Evolutionary conservation across 352 stramenopile species (phyloP), one percentile per base, ranked within the genome.

Genomic region (Aphanomyces cochlioides): DNA sequence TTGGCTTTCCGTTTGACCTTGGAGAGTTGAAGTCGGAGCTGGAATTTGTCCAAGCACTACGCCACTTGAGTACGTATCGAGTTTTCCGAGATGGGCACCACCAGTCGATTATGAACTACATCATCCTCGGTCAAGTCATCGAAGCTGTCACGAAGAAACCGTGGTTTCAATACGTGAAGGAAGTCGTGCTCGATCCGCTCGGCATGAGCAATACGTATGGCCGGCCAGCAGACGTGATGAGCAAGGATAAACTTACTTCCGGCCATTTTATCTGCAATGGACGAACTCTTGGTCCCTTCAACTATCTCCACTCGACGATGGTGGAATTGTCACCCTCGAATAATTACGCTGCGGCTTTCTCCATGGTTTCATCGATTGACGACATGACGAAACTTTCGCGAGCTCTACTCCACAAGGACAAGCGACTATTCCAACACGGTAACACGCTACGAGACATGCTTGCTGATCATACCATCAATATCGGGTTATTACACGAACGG

Each of bases 81-180:
- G 71, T 75, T 2, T 75, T 88, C 28, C 79, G 81, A 28, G 75
- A 76, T 28, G 77, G 74, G 7, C 80, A 84, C 43, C 81, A 84
- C 68, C 88, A 89, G 60, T 66, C 81, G 19, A 90, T 87, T 43
- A 64, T 77, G 19, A 88, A 89, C 67, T 89, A 84, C 58, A 79
- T 75, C 0, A 80, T 88, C 57, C 72, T 90, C 37, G 81, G 83
- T 0, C 74, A 87, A 67, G 72, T 90, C 10, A 86, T 89, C 47
- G 69, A 84, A 47, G 75, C 65, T 28, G 73, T 89, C 3, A 80
- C 60, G 5, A 80, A 79, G 0, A 67, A 76, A 19, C 45, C 77
- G 13, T 90, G 83, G 83, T 63, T 84, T 66, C 69, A 68, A 50
- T 89, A 83, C 63, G 59, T 90, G 0, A 74, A 79, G 21, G 66